phyloP scores from a whole-genome alignment of 305 asterid genomes.

The Fraxinus angustifolia region DNA sequence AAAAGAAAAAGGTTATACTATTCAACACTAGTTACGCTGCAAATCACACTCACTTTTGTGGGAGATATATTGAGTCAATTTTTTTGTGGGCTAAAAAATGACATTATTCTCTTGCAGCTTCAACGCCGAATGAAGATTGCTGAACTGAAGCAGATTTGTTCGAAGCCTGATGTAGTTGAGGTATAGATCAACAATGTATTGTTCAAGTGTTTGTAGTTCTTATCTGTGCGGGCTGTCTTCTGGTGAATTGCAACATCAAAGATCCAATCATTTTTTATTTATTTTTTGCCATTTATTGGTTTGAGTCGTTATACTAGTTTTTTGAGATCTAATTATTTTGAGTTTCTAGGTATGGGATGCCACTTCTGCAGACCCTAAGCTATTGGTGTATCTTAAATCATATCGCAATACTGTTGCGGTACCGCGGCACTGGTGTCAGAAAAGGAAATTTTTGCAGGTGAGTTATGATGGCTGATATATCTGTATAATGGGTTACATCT shows the following conservation, averaged over 20 bases:
- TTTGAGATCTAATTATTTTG: background rate
- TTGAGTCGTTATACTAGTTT: background rate
- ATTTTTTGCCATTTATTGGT: background rate
- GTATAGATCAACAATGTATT: conserved; percentile 31
- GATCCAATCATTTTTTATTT: background rate
- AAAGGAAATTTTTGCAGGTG: conserved; percentile 95
- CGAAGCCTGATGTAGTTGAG: conserved; percentile 96
- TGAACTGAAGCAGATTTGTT: conserved; percentile 70
- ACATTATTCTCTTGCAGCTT: conserved; percentile 48
- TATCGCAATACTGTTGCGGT: conserved; percentile 91
- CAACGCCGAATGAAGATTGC: conserved; percentile 97
- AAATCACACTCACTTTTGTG: background rate
- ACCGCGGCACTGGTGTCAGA: conserved; percentile 99
- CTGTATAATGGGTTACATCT: conserved; percentile 25
- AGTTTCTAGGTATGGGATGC: conserved; percentile 90
- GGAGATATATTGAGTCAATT: background rate
- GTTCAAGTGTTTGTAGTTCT: background rate
- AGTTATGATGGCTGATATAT: conserved; percentile 24
- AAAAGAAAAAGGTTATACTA: conserved; percentile 76
- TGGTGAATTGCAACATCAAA: background rate
- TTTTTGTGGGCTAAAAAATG: conserved; percentile 9
- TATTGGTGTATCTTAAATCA: conserved; percentile 85
- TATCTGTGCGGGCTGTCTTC: background rate
- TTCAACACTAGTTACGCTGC: background rate
- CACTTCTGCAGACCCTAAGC: conserved; percentile 85